A percentile compares a stretch with the other conserved stretches of the same genome.
Evolutionary conservation across 257 asterid species (phyloP).

Genomic region (Solanum peruvianum): DNA sequence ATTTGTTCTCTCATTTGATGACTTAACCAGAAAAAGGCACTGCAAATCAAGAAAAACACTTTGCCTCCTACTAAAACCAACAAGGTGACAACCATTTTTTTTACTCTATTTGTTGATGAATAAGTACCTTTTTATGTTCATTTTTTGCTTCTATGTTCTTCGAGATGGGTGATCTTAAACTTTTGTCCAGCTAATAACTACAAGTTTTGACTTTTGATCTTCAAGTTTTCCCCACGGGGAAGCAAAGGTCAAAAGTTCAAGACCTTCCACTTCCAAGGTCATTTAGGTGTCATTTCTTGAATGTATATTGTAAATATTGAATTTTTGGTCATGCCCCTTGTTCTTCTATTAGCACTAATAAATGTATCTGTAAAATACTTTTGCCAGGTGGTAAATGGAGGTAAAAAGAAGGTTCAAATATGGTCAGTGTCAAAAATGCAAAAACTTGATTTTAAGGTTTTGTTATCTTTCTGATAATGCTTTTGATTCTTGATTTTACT

Average conservation of each 20-base stretch:
- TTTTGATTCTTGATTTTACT: background rate
- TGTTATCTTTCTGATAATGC: background rate
- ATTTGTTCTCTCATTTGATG: background rate
- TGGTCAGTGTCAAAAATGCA: constrained; percentile 10
- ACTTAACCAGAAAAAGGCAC: background rate
- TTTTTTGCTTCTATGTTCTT: background rate
- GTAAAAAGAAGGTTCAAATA: background rate
- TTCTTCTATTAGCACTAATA: background rate
- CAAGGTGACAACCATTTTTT: background rate
- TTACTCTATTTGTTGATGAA: background rate
- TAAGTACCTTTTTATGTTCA: background rate
- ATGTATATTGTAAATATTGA: background rate
- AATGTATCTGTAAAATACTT: background rate
- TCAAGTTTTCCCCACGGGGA: background rate
- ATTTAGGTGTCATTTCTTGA: background rate
- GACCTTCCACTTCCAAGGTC: background rate
- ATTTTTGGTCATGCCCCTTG: background rate
- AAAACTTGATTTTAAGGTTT: background rate
- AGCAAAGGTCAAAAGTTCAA: background rate
- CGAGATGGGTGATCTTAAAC: background rate
- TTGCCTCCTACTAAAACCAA: background rate
- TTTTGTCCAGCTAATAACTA: background rate
- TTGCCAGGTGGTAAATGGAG: constrained; percentile 7
- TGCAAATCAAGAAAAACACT: background rate
- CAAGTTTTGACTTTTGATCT: background rate